These are phyloP conservation scores for Botrytis fabae DNA, from an alignment of 2,329 filamentous ascomycete genomes.

Conservation along the genomic window DNA sequence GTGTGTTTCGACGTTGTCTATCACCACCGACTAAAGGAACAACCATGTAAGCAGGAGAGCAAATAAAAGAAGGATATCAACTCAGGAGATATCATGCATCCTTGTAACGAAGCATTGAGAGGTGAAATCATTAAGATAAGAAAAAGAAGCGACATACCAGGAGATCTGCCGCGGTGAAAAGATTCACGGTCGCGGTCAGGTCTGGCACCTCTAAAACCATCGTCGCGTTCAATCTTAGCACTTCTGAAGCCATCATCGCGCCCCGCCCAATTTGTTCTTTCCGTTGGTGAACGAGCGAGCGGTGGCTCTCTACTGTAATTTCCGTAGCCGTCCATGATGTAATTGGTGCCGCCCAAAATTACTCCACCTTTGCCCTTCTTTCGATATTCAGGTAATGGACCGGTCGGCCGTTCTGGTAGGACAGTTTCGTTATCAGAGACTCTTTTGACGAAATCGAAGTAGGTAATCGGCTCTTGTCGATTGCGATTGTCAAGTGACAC, in stretches of 20 bases:
- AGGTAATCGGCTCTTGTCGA: conserved; percentile 29
- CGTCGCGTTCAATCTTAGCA: conserved; percentile 33
- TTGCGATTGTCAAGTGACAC: conserved; percentile 40
- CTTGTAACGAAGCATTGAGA: not conserved
- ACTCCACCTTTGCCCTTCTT: conserved; percentile 13
- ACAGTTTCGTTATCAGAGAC: conserved; percentile 24
- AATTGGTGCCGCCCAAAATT: conserved; percentile 22
- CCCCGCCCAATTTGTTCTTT: conserved; percentile 41
- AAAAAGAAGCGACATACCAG: conserved; percentile 56
- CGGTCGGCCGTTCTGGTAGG: conserved; percentile 24
- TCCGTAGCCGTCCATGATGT: conserved; percentile 37
- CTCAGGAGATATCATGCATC: not conserved
- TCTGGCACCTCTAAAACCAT: conserved; percentile 30
- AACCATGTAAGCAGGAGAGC: conserved; percentile 14
- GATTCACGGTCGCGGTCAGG: conserved; percentile 54
- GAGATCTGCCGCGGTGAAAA: conserved; percentile 67
- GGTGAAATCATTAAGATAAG: not conserved
- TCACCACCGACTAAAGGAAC: conserved; percentile 51
- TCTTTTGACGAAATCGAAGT: conserved; percentile 28
- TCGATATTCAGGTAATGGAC: conserved; percentile 15
- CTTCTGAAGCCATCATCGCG: conserved; percentile 32
- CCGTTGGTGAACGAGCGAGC: conserved; percentile 39
- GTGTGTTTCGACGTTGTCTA: conserved; percentile 50
- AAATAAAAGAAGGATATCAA: conserved; percentile 33
- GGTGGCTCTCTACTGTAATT: conserved; percentile 38